Base-by-base conservation (phyloP, 2,329 filamentous ascomycete genomes). In the Beauveria pseudobassiana region DNA sequence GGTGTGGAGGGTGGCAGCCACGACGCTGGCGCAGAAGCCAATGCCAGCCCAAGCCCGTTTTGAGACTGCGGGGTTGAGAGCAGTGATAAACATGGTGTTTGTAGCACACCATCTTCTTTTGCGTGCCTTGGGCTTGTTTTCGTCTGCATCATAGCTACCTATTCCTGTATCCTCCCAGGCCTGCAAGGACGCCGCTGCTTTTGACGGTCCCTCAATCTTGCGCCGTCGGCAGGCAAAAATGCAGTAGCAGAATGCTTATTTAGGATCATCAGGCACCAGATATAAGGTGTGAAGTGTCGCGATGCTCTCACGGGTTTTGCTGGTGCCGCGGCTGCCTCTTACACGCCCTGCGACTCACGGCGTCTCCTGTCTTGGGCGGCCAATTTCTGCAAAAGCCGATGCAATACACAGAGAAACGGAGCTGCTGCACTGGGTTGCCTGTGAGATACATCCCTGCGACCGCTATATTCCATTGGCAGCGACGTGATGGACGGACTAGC, bases 1-100 rank as follows among this genome's bases (percentile, higher is more conserved):
- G 57, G 57, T 51, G 57, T 51, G 57, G 38, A 59, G 57, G 46
- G 57, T 59, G 57, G 48, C 57, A 59, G 57, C 57, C 56, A 59
- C 46, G 48, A 51, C 56, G 24, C 46, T 52, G 46, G 46, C n/a
- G 54, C 43, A 38, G 40, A 56, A 40, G 55, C 55, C 55, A 57
- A 49, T 49, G 55, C 55, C 34, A 54, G 48, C 57, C 51, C 59
- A 49, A 20, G 42, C 42, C 50, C 42, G 20, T 48, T 61, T 49
- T 49, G 59, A 61, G 43, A 55, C 50, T 61, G 59, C 59, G 59
- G 59, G 59, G 59, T 61, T 61, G 45, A 24, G 8, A 54, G 22
- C 38, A 40, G 24, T 45, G 38, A 59, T 40, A 14, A n/a, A 57
- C 26, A 6, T 10, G 46, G 8, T 38, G 12, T 38, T 38, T 38